phyloP scores from a whole-genome alignment of 805 yeast species.

The Myxozyma melibiosi region DNA sequence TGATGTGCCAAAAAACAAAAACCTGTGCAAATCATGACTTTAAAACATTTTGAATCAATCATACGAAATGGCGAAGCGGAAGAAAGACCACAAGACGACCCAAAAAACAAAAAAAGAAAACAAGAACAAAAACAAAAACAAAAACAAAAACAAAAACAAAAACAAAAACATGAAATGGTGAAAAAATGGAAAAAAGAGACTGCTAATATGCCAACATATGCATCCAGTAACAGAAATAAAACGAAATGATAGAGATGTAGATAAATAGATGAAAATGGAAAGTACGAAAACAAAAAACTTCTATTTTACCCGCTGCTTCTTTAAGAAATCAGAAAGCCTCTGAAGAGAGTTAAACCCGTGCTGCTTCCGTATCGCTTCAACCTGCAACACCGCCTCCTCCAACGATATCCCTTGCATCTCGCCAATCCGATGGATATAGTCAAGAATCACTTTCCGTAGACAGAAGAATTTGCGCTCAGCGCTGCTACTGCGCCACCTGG shows the following conservation, averaged over 20 bases:
- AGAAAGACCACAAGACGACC: not conserved
- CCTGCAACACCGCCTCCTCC: constrained; percentile 25
- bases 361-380: constrained; percentile 23
- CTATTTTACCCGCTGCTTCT: constrained; percentile 9
- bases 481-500: constrained; percentile 26
- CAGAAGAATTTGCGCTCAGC: constrained; percentile 33
- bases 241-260: no score
- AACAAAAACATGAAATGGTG: no score
- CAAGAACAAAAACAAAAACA: no score
- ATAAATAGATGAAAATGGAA: not conserved
- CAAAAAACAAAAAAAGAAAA: not conserved
- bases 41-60: not conserved
- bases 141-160: no score
- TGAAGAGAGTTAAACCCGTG: constrained; percentile 26
- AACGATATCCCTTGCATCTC: constrained; percentile 15
- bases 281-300: not conserved
- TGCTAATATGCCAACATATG: no score
- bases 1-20: not conserved
- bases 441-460: constrained; percentile 28
- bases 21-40: not conserved
- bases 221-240: no score
- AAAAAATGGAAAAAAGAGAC: no score
- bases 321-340: constrained; percentile 28
- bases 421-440: constrained; percentile 15
- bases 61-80: not conserved